Conservation (phyloP, 176 grass and related monocot genomes). For the Raddia guianensis region DNA sequence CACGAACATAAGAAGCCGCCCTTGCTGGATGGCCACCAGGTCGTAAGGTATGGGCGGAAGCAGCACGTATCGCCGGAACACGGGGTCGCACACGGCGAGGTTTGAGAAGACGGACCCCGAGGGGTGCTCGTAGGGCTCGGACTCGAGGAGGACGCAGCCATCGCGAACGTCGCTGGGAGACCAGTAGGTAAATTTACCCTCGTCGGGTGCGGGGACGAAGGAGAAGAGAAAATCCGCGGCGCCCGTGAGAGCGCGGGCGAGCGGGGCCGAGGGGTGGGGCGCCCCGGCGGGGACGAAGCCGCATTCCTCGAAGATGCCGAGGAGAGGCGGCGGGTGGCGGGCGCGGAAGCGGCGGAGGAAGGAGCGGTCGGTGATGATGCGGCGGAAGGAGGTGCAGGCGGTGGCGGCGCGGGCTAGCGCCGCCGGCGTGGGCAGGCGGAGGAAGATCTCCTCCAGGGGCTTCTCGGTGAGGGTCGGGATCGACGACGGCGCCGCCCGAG, state of each 20-base stretch:
- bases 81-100: constrained; percentile 32
- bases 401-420: not conserved
- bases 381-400: constrained; percentile 2
- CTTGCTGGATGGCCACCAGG: not conserved
- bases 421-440: not conserved
- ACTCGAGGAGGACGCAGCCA: constrained; percentile 29
- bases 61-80: not conserved
- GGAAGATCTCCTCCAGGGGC: not conserved
- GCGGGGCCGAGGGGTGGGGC: constrained; percentile 30
- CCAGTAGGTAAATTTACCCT: too few species aligned
- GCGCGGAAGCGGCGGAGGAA: constrained; percentile 32
- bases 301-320: not conserved
- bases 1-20: not conserved
- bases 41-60: constrained; percentile 3
- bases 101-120: not conserved
- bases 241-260: not conserved
- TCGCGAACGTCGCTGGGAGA: not conserved
- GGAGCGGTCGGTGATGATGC: not conserved
- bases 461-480: too few species aligned
- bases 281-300: constrained; percentile 1
- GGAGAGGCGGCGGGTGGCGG: constrained; percentile 14
- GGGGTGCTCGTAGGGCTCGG: not conserved
- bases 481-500: too few species aligned
- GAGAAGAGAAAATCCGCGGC: constrained; percentile 15
- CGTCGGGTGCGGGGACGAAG: not conserved